Conservation (phyloP, 768 basidiomycete species). For the Crepidotus variabilis region DNA sequence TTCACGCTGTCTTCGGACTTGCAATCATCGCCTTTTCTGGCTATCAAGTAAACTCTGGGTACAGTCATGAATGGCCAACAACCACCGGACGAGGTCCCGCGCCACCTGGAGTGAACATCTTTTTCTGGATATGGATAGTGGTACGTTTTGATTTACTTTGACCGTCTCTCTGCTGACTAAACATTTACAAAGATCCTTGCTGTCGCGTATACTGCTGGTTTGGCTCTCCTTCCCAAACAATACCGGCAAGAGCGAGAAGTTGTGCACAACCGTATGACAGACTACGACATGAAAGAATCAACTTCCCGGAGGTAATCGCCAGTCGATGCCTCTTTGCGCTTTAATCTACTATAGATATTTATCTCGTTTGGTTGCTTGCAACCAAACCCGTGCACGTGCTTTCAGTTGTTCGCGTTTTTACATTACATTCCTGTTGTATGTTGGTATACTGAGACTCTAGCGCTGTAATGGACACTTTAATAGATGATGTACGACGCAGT, state of each 20-base stretch:
- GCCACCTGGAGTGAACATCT: slow-evolving; percentile 29
- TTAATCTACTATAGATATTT: neutral
- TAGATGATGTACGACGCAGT: neutral
- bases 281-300: slow-evolving; percentile 1
- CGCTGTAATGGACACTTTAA: neutral
- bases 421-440: neutral
- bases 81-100: slow-evolving; percentile 38
- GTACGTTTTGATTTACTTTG: slow-evolving; percentile 27
- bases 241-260: slow-evolving; percentile 39
- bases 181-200: slow-evolving; percentile 34
- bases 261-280: neutral
- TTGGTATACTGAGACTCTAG: no score
- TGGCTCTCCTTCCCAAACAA: slow-evolving; percentile 44
- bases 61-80: slow-evolving; percentile 44
- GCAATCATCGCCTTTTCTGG: slow-evolving; percentile 44
- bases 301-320: neutral
- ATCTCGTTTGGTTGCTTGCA: neutral
- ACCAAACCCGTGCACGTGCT: neutral
- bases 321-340: neutral
- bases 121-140: slow-evolving; percentile 47
- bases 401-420: neutral
- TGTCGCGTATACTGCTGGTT: slow-evolving; percentile 36
- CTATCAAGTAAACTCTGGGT: slow-evolving; percentile 48
- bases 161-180: neutral
- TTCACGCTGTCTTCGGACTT: slow-evolving; percentile 53